Percentiles rank a stretch among this genome's conserved stretches.
Conservation (phyloP, 257 asterid genomes). For the Nicotiana benthamiana region DNA sequence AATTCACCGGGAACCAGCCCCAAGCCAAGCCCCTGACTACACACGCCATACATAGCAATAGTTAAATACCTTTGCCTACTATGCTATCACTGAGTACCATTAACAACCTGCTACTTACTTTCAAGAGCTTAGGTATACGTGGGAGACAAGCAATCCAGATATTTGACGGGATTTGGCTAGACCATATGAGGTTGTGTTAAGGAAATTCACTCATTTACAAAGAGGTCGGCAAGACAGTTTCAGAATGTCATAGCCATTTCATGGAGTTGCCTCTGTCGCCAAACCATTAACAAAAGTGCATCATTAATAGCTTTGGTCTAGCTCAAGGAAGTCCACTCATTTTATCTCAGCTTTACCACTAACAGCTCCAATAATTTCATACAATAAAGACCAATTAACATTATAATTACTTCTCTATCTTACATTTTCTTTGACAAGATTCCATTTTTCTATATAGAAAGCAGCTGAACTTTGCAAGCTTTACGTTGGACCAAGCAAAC, state of each 20-base stretch:
- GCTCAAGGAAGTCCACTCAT: not conserved
- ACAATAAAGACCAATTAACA: not conserved
- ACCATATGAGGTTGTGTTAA: not conserved
- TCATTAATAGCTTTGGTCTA: not conserved
- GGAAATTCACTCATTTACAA: not conserved
- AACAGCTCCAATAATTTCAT: no score
- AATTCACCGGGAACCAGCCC: not conserved
- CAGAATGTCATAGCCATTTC: no score
- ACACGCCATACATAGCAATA: not conserved
- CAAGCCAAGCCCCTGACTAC: no score
- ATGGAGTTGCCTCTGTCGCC: not conserved
- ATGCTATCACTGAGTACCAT: no score
- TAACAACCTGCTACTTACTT: not conserved
- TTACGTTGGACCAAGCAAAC: not conserved
- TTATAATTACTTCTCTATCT: not conserved
- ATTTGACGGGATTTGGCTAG: not conserved
- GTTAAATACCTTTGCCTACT: not conserved
- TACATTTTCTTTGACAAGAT: not conserved
- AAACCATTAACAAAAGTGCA: not conserved
- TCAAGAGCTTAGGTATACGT: not conserved
- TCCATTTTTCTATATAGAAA: not conserved
- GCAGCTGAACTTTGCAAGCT: not conserved
- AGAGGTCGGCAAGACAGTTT: no score
- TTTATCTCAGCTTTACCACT: no score
- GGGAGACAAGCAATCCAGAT: no score